A percentile compares a stretch with the other conserved stretches of the same genome.
These are phyloP conservation scores for Coemansia asiatica DNA, from an alignment of 192 early-diverging fungal genomes.

Conservation along the genomic window DNA sequence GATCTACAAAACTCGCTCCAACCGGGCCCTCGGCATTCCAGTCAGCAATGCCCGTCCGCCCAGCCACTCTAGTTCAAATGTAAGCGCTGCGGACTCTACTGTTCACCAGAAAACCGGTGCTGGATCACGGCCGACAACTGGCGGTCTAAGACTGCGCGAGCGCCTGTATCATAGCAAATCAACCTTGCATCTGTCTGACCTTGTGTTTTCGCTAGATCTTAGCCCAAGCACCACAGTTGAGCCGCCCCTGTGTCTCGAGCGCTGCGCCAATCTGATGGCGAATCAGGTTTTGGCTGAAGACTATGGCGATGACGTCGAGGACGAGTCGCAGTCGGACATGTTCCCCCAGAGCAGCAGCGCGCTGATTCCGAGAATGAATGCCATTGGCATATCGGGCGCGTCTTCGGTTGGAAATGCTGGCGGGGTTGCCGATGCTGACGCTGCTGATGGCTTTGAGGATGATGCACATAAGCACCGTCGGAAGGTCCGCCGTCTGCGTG, in stretches of 20 bases:
- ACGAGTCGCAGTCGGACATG: slow-evolving; percentile 15
- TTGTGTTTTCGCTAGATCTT: slow-evolving; percentile 64
- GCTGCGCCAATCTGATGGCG: slow-evolving; percentile 57
- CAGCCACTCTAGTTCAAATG: not conserved
- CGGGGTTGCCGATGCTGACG: not conserved
- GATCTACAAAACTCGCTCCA: slow-evolving; percentile 65
- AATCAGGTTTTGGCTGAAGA: slow-evolving; percentile 53
- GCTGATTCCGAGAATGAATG: not conserved
- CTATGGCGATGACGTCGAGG: slow-evolving; percentile 12
- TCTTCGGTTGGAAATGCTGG: not conserved
- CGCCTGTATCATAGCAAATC: slow-evolving; percentile 48
- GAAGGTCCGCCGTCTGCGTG: slow-evolving; percentile 45
- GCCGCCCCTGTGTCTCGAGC: slow-evolving; percentile 62
- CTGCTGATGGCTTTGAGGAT: slow-evolving; percentile 13
- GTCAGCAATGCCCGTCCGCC: slow-evolving; percentile 15
- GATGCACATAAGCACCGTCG: slow-evolving; percentile 40
- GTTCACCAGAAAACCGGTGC: not conserved
- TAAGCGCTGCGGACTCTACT: not conserved
- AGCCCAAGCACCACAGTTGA: slow-evolving; percentile 68
- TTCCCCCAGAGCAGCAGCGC: slow-evolving; percentile 5
- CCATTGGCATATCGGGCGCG: not conserved
- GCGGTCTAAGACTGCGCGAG: slow-evolving; percentile 47
- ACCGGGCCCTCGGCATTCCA: slow-evolving; percentile 61
- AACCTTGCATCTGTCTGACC: slow-evolving; percentile 58
- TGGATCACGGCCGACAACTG: slow-evolving; percentile 25